Base-by-base conservation (phyloP, 2,329 filamentous ascomycete genomes). In the Colletotrichum plurivorum region DNA sequence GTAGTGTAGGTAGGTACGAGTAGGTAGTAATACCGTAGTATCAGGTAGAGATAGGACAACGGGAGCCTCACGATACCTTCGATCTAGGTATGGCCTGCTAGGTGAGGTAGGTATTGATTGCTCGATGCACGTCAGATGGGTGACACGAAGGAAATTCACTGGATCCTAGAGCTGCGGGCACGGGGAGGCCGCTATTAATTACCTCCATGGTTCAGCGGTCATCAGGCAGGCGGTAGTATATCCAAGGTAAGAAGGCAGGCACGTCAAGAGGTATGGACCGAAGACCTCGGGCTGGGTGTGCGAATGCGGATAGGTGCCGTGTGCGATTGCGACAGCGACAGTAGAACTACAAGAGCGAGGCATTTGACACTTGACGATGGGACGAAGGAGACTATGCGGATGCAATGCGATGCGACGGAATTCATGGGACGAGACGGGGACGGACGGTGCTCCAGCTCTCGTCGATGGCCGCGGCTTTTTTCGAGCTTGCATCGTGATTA, bases 141-240 rank as follows among this genome's bases (percentile, higher is more conserved):
- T 16, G 8, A 20, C 9, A 18, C 18, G n/a, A 10, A 31, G 41
- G 20, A 45, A 20, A 16, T 56, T 52, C 46, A 36, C 22, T 25
- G 52, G 45, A 49, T 51, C 41, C 25, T 43, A 48, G 51, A 45
- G 31, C 31, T 36, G 36, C 31, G 31, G 46, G 36, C 46, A 27
- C 41, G 61, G 54, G 45, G 16, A 45, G 36, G 46, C 52, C 49
- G 25, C 53, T 58, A 48, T 58, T 54, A 48, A 65, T 52, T 36
- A 36, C 31, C 31, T 36, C 31, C 22, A 25, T 25, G 22, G 22
- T 36, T 36, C 15, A 46, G n/a, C 22, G 27, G 20, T 48, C 18
- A 46, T 53, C 25, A 31, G 55, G 9, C 7, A 18, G 61, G 54
- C 15, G 49, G 48, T 62, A 18, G 25, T 15, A 18, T 9, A 7